Conservation (phyloP, 495 filamentous ascomycete genomes). For the Trichoderma reesei region DNA sequence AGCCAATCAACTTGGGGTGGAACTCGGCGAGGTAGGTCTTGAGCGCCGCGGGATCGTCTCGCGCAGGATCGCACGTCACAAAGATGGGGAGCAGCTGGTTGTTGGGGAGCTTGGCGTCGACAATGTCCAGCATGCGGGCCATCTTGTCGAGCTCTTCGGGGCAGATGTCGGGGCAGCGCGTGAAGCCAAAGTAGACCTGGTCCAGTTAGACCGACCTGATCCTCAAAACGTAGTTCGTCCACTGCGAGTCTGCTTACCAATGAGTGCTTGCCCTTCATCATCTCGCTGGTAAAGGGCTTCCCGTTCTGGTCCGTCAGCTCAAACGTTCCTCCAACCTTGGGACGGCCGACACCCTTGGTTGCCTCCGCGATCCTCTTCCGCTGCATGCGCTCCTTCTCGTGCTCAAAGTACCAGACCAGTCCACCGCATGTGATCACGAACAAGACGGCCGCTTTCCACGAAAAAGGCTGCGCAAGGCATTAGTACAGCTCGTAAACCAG, state of each 20-base stretch:
- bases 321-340: constrained; percentile 87
- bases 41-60: constrained; percentile 78
- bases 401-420: constrained; percentile 80
- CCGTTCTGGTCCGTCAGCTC: constrained; percentile 74
- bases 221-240: not conserved
- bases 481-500: not conserved
- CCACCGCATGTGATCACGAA: constrained; percentile 71
- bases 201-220: not conserved
- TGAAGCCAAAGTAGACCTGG: constrained; percentile 93
- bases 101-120: constrained; percentile 39
- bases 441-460: constrained; percentile 75
- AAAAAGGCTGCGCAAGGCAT: constrained; percentile 58
- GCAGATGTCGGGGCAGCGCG: constrained; percentile 97
- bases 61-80: constrained; percentile 88
- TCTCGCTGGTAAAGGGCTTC: constrained; percentile 58
- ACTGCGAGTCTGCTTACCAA: constrained; percentile 38
- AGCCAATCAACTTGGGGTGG: constrained; percentile 73
- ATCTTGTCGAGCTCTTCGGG: constrained; percentile 99
- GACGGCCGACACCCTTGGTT: constrained; percentile 82
- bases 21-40: constrained; percentile 84
- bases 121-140: constrained; percentile 82
- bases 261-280: constrained; percentile 78
- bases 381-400: constrained; percentile 81
- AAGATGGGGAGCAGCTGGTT: constrained; percentile 56
- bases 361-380: constrained; percentile 78